Evolutionary conservation across 2,329 filamentous ascomycete species (phyloP).

Genomic region (Exophiala viscosa): DNA sequence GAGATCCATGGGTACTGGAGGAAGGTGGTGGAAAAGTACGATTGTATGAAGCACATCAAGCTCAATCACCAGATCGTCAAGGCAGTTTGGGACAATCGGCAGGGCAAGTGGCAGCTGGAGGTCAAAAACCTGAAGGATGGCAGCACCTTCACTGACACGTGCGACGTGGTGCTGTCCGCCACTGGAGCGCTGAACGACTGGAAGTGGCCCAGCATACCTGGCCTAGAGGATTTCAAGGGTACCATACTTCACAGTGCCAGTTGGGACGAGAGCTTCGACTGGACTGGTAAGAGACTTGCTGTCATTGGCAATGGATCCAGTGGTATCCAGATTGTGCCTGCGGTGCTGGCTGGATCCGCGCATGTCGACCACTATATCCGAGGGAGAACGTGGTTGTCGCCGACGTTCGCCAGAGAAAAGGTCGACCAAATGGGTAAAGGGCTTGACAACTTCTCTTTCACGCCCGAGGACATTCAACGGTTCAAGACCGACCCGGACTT

Average conservation of each 20-base stretch:
- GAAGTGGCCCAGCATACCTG: conserved; percentile 33
- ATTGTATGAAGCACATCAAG: conserved; percentile 53
- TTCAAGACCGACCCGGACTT: conserved; percentile 8
- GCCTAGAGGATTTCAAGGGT: conserved; percentile 35
- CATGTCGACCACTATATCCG: conserved; percentile 33
- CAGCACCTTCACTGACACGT: conserved; percentile 4
- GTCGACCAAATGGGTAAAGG: conserved; percentile 19
- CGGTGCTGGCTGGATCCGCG: conserved; percentile 29
- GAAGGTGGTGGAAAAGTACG: conserved; percentile 11
- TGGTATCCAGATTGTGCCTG: conserved; percentile 34
- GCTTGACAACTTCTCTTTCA: conserved; percentile 22
- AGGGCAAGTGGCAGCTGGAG: conserved; percentile 27
- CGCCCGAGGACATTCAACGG: conserved; percentile 9
- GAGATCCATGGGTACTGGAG: conserved; percentile 17
- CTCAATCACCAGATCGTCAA: conserved; percentile 55
- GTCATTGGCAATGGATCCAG: conserved; percentile 30
- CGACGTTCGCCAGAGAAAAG: conserved; percentile 14
- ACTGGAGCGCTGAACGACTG: conserved; percentile 31
- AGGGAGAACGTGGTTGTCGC: conserved; percentile 20
- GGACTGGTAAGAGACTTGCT: conserved; percentile 23
- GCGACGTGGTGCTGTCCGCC: conserved; percentile 30
- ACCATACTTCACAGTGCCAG: conserved; percentile 33
- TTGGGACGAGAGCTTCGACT: conserved; percentile 33
- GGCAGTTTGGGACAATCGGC: conserved; percentile 51
- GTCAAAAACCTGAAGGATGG: conserved; percentile 27